A percentile compares a stretch with the other conserved stretches of the same genome.
phyloP scores from a whole-genome alignment of 164 flowering plant genomes.

The Berberis thunbergii region DNA sequence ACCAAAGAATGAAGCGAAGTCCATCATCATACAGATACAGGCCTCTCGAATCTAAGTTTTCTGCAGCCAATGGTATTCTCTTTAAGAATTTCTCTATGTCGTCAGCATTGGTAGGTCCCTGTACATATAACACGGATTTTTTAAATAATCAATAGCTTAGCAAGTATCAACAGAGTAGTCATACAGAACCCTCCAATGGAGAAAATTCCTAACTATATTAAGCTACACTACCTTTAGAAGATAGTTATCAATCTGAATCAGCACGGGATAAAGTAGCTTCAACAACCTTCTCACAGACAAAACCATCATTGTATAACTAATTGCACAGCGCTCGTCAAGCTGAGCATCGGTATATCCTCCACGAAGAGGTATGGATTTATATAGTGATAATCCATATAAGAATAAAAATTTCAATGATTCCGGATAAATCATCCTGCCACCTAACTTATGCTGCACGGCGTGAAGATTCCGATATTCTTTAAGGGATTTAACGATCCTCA shows the following conservation, averaged over 20 bases:
- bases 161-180: neutral
- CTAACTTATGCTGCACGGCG: conserved; percentile 88
- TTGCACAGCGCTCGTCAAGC: conserved; percentile 95
- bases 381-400: conserved; percentile 71
- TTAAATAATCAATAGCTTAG: neutral
- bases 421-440: conserved; percentile 87
- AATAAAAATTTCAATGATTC: conserved; percentile 71
- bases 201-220: neutral
- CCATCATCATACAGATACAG: conserved; percentile 90
- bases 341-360: conserved; percentile 82
- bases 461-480: conserved; percentile 91
- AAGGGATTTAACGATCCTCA: conserved; percentile 75
- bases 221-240: conserved; percentile 48
- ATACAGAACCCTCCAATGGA: neutral
- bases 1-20: conserved; percentile 79
- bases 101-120: conserved; percentile 38
- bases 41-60: conserved; percentile 79
- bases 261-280: conserved; percentile 79
- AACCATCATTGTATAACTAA: conserved; percentile 83
- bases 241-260: conserved; percentile 72
- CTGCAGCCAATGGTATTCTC: conserved; percentile 52
- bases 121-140: conserved; percentile 13
- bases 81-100: conserved; percentile 29
- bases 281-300: conserved; percentile 67
- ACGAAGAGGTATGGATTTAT: conserved; percentile 72